A percentile compares a stretch with the other conserved stretches of the same genome.
phyloP scores from a whole-genome alignment of 78 protist species.

The Polysphondylium violaceum region DNA sequence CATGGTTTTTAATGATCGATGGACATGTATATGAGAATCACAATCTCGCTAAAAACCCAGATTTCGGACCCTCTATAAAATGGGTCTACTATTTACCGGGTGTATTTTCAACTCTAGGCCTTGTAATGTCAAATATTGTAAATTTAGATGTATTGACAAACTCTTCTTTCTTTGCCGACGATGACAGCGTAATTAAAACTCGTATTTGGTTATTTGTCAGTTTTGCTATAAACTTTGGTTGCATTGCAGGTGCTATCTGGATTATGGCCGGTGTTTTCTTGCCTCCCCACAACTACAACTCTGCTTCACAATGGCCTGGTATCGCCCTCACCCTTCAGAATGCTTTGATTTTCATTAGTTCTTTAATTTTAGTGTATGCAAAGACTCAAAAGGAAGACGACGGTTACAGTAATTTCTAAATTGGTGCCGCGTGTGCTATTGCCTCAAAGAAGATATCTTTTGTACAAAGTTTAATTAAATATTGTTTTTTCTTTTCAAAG shows the following conservation, averaged over 20 bases:
- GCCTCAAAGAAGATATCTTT: neutral
- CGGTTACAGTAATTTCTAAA: neutral
- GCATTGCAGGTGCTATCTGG: slow-evolving; percentile 63
- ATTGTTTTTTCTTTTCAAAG: neutral
- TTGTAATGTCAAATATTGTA: slow-evolving; percentile 60
- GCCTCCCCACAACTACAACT: slow-evolving; percentile 58
- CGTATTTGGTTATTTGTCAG: slow-evolving; percentile 63
- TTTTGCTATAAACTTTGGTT: slow-evolving; percentile 78
- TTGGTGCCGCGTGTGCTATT: too few relatives aligned
- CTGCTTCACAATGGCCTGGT: slow-evolving; percentile 66
- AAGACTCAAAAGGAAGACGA: slow-evolving; percentile 37
- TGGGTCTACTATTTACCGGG: slow-evolving; percentile 77
- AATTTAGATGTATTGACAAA: slow-evolving; percentile 14
- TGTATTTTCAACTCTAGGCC: slow-evolving; percentile 56
- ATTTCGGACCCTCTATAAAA: slow-evolving; percentile 61
- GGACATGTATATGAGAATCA: slow-evolving; percentile 80
- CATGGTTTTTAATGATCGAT: slow-evolving; percentile 74
- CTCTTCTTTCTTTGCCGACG: slow-evolving; percentile 12
- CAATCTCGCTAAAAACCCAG: neutral
- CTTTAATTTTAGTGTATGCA: slow-evolving; percentile 31
- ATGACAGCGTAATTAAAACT: slow-evolving; percentile 6
- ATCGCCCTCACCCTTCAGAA: slow-evolving; percentile 62
- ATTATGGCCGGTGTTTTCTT: slow-evolving; percentile 56
- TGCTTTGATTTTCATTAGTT: slow-evolving; percentile 57
- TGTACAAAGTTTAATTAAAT: neutral